These are phyloP conservation scores for Fusarium sp. DNA, from an alignment of 2,329 filamentous ascomycete species.

Conservation along the genomic window DNA sequence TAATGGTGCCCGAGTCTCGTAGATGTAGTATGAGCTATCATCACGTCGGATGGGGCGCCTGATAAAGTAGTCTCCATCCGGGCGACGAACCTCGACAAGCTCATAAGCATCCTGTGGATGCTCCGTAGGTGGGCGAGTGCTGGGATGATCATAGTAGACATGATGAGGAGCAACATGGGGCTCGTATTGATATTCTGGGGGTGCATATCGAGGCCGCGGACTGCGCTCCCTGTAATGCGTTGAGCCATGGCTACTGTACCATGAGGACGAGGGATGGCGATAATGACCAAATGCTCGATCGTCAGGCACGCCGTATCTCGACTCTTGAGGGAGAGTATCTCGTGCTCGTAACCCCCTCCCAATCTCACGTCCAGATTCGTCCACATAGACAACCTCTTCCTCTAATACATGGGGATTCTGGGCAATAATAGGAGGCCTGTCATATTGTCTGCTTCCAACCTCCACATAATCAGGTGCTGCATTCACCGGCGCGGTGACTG, in stretches of 20 bases:
- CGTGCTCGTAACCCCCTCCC: slow-evolving; percentile 36
- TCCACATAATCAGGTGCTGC: slow-evolving; percentile 14
- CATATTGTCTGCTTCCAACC: slow-evolving; percentile 1
- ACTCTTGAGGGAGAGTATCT: slow-evolving; percentile 23
- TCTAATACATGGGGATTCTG: slow-evolving; percentile 20
- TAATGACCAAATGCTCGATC: slow-evolving; percentile 13
- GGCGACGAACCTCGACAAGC: slow-evolving; percentile 58
- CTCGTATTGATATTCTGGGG: slow-evolving; percentile 17
- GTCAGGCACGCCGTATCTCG: slow-evolving; percentile 15
- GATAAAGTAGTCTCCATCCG: slow-evolving; percentile 59
- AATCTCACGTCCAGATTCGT: slow-evolving; percentile 41
- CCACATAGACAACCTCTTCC: slow-evolving; percentile 45
- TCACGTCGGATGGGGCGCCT: slow-evolving; percentile 54
- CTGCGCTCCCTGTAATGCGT: slow-evolving; percentile 23
- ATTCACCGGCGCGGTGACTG: neutral
- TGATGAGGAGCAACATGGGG: slow-evolving; percentile 5
- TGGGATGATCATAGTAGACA: slow-evolving; percentile 23
- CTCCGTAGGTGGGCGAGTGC: slow-evolving; percentile 8
- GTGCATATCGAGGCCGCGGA: slow-evolving; percentile 16
- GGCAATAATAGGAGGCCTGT: slow-evolving; percentile 1
- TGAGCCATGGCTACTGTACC: slow-evolving; percentile 22
- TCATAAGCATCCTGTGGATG: slow-evolving; percentile 54
- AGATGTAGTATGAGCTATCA: slow-evolving; percentile 41
- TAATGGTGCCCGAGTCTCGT: slow-evolving; percentile 28
- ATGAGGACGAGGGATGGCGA: slow-evolving; percentile 8